phyloP scores from a whole-genome alignment of 345 rosid genomes.

The Psidium guajava region DNA sequence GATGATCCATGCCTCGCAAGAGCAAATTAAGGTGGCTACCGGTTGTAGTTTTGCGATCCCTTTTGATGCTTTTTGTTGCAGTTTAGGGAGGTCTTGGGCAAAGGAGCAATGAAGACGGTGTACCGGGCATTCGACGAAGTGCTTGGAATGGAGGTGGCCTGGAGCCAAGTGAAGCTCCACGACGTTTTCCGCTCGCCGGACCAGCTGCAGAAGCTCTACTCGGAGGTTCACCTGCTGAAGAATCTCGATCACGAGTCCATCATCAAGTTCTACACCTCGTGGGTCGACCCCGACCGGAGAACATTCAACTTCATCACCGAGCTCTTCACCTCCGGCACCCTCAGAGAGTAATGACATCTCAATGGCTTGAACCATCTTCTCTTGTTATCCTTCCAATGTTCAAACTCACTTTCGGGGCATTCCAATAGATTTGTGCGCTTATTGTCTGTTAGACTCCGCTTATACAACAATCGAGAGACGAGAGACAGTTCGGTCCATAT shows the following conservation, averaged over 20 bases:
- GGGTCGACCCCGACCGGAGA: slow-evolving; percentile 66
- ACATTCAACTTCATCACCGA: slow-evolving; percentile 95
- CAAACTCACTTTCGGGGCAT: background rate
- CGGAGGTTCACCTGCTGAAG: slow-evolving; percentile 89
- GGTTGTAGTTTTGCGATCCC: background rate
- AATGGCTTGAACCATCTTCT: background rate
- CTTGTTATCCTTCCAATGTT: background rate
- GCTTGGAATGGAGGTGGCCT: slow-evolving; percentile 89
- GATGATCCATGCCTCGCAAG: background rate
- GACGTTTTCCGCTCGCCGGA: slow-evolving; percentile 71
- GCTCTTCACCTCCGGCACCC: slow-evolving; percentile 89
- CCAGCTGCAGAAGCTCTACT: slow-evolving; percentile 73
- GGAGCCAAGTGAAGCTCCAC: slow-evolving; percentile 82
- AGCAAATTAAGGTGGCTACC: background rate
- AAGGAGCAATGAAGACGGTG: slow-evolving; percentile 94
- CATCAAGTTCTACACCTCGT: slow-evolving; percentile 52
- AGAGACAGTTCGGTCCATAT: background rate
- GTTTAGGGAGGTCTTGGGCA: slow-evolving; percentile 78
- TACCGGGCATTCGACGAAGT: slow-evolving; percentile 82
- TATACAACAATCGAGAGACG: background rate
- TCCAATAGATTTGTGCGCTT: background rate
- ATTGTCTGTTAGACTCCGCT: background rate
- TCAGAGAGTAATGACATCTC: slow-evolving; percentile 26
- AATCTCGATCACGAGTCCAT: slow-evolving; percentile 67
- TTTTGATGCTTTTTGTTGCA: slow-evolving; percentile 8